A percentile compares a stretch with the other conserved stretches of the same genome.
Conservation (phyloP, 257 asterid species). For the Eustoma russellianum region DNA sequence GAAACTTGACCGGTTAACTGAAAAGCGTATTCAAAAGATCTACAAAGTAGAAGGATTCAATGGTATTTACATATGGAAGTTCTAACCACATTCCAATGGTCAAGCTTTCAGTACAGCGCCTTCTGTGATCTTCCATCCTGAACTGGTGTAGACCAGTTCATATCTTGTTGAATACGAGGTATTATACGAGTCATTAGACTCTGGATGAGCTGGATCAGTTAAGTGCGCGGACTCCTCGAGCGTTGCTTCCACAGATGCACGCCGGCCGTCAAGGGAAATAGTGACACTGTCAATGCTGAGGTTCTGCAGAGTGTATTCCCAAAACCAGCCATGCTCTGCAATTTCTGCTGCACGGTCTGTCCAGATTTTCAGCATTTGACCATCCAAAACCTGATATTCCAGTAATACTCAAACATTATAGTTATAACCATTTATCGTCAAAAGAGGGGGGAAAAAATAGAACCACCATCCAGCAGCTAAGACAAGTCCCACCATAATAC, state of each 20-base stretch:
- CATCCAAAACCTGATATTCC: conserved; percentile 71
- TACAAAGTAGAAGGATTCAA: no score
- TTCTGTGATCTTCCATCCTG: conserved; percentile 90
- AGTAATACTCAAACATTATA: conserved; percentile 2
- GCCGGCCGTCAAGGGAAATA: conserved; percentile 73
- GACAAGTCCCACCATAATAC: no score
- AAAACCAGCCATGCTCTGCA: conserved; percentile 83
- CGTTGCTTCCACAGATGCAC: conserved; percentile 91
- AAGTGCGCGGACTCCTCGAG: conserved; percentile 80
- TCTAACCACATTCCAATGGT: conserved; percentile 6
- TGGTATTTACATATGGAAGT: conserved; percentile 23
- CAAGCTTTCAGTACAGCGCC: conserved; percentile 87
- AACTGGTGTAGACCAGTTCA: conserved; percentile 50
- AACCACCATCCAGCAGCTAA: no score
- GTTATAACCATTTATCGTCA: neutral
- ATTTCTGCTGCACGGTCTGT: conserved; percentile 75
- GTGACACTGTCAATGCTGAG: conserved; percentile 82
- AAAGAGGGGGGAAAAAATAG: no score
- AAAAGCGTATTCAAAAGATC: no score
- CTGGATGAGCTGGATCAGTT: conserved; percentile 67
- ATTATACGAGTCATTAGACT: conserved; percentile 60
- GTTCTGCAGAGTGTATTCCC: conserved; percentile 66
- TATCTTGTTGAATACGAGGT: conserved; percentile 77
- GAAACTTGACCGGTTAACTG: no score
- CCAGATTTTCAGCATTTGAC: conserved; percentile 95